Evolutionary conservation across 768 basidiomycete genomes (phyloP).

Genomic region (Sporobolomyces roseus): DNA sequence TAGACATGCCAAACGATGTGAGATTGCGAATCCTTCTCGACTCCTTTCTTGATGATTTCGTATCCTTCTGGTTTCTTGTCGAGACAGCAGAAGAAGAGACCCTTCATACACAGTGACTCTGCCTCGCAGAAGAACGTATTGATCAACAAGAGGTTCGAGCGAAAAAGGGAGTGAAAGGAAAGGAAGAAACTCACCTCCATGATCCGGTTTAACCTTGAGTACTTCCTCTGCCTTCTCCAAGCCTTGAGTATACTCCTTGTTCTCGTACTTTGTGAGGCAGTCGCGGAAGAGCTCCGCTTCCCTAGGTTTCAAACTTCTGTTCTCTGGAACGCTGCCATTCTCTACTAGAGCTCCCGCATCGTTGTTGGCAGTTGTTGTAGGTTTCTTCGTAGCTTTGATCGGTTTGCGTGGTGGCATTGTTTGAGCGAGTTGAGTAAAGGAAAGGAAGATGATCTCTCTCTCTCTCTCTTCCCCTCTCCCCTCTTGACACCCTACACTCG

Average conservation of each 20-base stretch:
- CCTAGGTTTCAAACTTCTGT: slow-evolving; percentile 24
- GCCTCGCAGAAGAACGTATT: background rate
- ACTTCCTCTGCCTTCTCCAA: slow-evolving; percentile 87
- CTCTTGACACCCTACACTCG: background rate
- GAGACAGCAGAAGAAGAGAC: slow-evolving; percentile 75
- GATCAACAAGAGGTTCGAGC: background rate
- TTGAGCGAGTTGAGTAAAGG: background rate
- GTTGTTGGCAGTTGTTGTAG: background rate
- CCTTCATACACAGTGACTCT: slow-evolving; percentile 98
- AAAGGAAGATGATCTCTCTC: background rate
- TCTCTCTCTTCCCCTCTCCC: background rate
- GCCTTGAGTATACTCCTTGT: slow-evolving; percentile 80
- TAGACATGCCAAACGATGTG: slow-evolving; percentile 99
- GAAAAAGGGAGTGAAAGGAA: no score
- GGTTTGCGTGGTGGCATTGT: slow-evolving; percentile 4
- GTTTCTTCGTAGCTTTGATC: background rate
- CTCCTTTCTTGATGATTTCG: slow-evolving; percentile 76
- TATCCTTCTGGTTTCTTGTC: slow-evolving; percentile 75
- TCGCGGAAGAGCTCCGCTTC: slow-evolving; percentile 36
- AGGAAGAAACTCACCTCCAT: slow-evolving; percentile 70
- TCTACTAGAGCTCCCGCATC: background rate
- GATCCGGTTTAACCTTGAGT: slow-evolving; percentile 89
- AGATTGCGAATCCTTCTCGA: slow-evolving; percentile 65
- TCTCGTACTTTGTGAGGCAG: slow-evolving; percentile 65
- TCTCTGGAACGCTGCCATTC: background rate